A percentile compares a stretch with the other conserved stretches of the same genome.
These are phyloP conservation scores for Talaromyces pinophilus DNA, from an alignment of 2,329 filamentous ascomycete genomes.

Conservation along the genomic window DNA sequence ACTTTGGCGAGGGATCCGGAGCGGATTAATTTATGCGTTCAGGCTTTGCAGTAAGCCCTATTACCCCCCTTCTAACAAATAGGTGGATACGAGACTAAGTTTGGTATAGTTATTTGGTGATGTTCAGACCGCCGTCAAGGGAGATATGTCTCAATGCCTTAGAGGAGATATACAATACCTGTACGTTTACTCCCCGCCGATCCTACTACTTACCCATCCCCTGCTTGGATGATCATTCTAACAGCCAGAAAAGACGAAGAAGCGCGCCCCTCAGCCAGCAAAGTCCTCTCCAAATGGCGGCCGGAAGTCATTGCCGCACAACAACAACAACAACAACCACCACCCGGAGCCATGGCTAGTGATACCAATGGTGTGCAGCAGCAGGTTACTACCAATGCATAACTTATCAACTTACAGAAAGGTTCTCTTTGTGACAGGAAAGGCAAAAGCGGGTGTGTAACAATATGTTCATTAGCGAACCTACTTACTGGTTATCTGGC, in stretches of 20 bases:
- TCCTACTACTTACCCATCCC: constrained; percentile 9
- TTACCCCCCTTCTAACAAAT: not conserved
- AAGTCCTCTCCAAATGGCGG: constrained; percentile 58
- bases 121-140: constrained; percentile 61
- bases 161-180: constrained; percentile 59
- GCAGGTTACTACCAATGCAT: not conserved
- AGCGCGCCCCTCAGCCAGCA: constrained; percentile 51
- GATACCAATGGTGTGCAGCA: constrained; percentile 11
- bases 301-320: constrained; percentile 45
- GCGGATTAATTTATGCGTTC: constrained; percentile 60
- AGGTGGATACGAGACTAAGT: not conserved
- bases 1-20: constrained; percentile 65
- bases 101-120: constrained; percentile 53
- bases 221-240: not conserved
- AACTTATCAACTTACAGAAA: not conserved
- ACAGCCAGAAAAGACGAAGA: constrained; percentile 43
- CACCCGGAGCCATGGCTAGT: not conserved
- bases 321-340: constrained; percentile 23
- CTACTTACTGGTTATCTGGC: not conserved
- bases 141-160: constrained; percentile 60
- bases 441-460: not conserved
- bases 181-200: constrained; percentile 36
- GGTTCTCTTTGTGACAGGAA: too few relatives aligned
- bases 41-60: constrained; percentile 55
- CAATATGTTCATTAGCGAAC: not conserved